phyloP scores from a whole-genome alignment of 139 green algal genomes.

The Raphidocelis subcapitata region DNA sequence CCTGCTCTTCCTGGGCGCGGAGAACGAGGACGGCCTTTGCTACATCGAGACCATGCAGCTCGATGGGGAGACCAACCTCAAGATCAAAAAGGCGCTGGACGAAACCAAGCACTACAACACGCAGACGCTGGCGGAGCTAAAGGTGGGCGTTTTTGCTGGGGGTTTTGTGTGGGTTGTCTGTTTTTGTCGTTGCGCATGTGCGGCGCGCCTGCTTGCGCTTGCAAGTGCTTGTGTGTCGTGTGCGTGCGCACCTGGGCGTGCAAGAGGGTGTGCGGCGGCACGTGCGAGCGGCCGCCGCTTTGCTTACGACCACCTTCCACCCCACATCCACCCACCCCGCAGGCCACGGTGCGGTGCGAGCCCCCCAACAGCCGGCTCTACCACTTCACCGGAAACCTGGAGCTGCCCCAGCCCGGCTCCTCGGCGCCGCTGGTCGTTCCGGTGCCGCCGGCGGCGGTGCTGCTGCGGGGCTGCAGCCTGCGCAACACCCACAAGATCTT shows the following conservation, averaged over 20 bases:
- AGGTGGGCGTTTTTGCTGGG: too few species aligned
- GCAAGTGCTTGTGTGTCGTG: too few species aligned
- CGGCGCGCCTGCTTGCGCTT: too few species aligned
- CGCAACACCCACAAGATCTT: slow-evolving; percentile 76
- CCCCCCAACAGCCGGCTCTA: slow-evolving; percentile 89
- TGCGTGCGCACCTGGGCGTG: too few species aligned
- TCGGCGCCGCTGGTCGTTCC: slow-evolving; percentile 29
- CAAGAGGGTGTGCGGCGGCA: too few species aligned
- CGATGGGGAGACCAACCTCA: slow-evolving; percentile 94
- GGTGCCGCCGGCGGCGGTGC: slow-evolving; percentile 62
- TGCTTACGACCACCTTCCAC: too few species aligned
- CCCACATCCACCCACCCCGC: too few species aligned
- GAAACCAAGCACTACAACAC: slow-evolving; percentile 56
- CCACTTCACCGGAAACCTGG: slow-evolving; percentile 80
- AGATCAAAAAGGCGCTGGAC: slow-evolving; percentile 80
- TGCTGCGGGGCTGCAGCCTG: slow-evolving; percentile 84
- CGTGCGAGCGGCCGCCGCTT: too few species aligned
- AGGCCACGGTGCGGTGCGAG: slow-evolving; percentile 73
- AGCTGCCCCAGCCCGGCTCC: slow-evolving; percentile 3
- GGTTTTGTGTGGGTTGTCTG: too few species aligned
- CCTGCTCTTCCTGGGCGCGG: slow-evolving; percentile 74
- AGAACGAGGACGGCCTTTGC: slow-evolving; percentile 71
- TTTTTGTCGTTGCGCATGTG: too few species aligned
- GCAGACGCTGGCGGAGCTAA: slow-evolving; percentile 45
- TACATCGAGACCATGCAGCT: slow-evolving; percentile 93